Percentiles rank a stretch among this genome's conserved stretches.
These are phyloP conservation scores for Penicillium cinerascens DNA, from an alignment of 495 filamentous ascomycete genomes.

Conservation along the genomic window DNA sequence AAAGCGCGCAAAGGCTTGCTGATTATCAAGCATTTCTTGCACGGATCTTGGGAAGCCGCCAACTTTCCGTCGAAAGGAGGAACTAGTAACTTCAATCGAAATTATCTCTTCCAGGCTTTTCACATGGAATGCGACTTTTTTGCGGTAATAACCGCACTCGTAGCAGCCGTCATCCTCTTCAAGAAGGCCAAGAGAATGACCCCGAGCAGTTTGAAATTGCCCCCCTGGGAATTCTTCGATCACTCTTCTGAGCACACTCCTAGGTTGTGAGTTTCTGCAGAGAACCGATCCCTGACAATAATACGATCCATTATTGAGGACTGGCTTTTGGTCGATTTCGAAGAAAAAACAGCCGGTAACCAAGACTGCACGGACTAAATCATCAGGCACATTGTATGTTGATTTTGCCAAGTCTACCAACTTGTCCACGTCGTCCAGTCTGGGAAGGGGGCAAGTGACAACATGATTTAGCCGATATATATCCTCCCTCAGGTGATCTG, in stretches of 20 bases:
- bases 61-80: conserved; percentile 7
- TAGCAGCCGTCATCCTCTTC: conserved; percentile 13
- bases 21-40: conserved; percentile 11
- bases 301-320: conserved; percentile 4
- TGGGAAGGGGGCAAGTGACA: conserved; percentile 9
- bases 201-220: conserved; percentile 5
- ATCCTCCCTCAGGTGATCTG: conserved; percentile 6
- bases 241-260: conserved; percentile 14
- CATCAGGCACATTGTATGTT: conserved; percentile 13
- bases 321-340: conserved; percentile 17
- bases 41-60: conserved; percentile 20
- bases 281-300: conserved; percentile 17
- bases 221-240: conserved; percentile 8
- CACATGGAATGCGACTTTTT: conserved; percentile 13
- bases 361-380: conserved; percentile 12
- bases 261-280: conserved; percentile 6
- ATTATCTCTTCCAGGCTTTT: conserved; percentile 16
- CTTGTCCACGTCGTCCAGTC: conserved; percentile 17
- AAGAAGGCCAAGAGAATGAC: conserved; percentile 10
- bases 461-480: conserved; percentile 15
- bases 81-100: conserved; percentile 6
- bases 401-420: conserved; percentile 6
- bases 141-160: conserved; percentile 19
- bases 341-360: conserved; percentile 22
- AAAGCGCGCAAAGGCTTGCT: conserved; percentile 15